Evolutionary conservation across 805 yeast genomes (phyloP), one percentile per base, ranked within the genome.

Genomic region (Nakazawaea siamensis): DNA sequence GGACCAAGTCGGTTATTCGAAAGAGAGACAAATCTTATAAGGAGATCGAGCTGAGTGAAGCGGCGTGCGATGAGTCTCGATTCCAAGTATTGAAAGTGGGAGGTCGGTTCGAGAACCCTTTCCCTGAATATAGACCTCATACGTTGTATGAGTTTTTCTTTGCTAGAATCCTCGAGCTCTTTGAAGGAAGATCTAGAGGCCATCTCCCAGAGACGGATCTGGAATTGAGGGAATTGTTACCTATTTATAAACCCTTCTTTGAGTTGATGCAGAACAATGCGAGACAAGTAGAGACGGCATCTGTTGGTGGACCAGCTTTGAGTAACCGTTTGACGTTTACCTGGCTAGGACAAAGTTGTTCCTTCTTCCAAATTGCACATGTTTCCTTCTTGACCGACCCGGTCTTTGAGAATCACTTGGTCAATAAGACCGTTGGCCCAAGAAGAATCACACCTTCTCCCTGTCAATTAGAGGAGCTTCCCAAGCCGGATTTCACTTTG

Each of bases 321-420:
- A 37, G 52, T 9, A 60, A 70, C 18, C 66, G 80, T 45, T 41
- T 83, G 46, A 65, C 81, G 2, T 71, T 80, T 48, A 86, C 96
- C 0, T 90, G 97, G 97, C 55, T 90, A 27, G 97, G 97, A 4
- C 97, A 90, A 53, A 80, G 92, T 38, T 87, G 96, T 55, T 71
- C 88, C 2, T 68, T 73, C 35, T 62, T 87, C 4, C 86, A 83
- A 48, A 54, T 86, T 2, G 68, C 80, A 4, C 79, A 80, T 2
- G 57, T 84, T n/a, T 81, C 78, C 40, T 66, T 90, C 39, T 54
- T 90, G 25, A 82, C 96, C 2, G 97, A 90, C 54, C 97, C 97
- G 1, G 59, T 87, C 21, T 80, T 90, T 47, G 61, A 68, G 33
- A 71, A 80, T 41, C 76, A 70, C 44, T 60, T 90, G 23, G 68